Percentiles rank a stretch among this genome's conserved stretches.
Conservation (phyloP, 208 protist genomes). For the Leptomonas seymouri region DNA sequence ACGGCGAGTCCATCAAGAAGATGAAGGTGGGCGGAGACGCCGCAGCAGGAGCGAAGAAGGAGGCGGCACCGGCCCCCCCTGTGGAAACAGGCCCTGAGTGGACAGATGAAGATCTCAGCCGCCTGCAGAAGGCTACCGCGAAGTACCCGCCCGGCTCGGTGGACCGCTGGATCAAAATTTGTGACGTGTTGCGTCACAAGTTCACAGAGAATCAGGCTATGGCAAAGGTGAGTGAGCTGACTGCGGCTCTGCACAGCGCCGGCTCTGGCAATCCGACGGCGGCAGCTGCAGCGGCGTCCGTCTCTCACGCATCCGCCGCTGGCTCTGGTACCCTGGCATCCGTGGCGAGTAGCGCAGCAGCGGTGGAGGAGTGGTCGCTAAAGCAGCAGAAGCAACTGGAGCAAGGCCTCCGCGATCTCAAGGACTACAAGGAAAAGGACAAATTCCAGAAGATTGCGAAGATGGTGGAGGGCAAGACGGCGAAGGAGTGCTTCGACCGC, state of each 20-base stretch:
- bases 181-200: slow-evolving; percentile 66
- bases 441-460: slow-evolving; percentile 96
- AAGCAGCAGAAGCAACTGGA: slow-evolving; percentile 97
- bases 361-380: slow-evolving; percentile 90
- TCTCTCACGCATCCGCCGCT: slow-evolving; percentile 28
- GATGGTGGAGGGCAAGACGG: slow-evolving; percentile 93
- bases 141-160: slow-evolving; percentile 93
- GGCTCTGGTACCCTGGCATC: slow-evolving; percentile 9
- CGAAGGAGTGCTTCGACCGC: slow-evolving; percentile 96
- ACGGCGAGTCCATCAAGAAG: slow-evolving; percentile 87
- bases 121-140: slow-evolving; percentile 94
- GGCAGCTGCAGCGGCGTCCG: slow-evolving; percentile 17
- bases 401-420: slow-evolving; percentile 89
- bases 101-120: slow-evolving; percentile 91
- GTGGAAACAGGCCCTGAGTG: slow-evolving; percentile 50
- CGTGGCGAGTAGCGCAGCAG: slow-evolving; percentile 14
- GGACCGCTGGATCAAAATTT: slow-evolving; percentile 94
- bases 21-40: slow-evolving; percentile 18
- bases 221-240: slow-evolving; percentile 90
- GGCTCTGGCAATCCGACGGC: slow-evolving; percentile 32
- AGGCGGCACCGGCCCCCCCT: background rate
- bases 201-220: slow-evolving; percentile 92
- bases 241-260: slow-evolving; percentile 52
- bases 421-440: slow-evolving; percentile 94
- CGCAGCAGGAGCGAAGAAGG: slow-evolving; percentile 14